phyloP scores from a whole-genome alignment of 306 rosid species.

The Hippophae rhamnoides region DNA sequence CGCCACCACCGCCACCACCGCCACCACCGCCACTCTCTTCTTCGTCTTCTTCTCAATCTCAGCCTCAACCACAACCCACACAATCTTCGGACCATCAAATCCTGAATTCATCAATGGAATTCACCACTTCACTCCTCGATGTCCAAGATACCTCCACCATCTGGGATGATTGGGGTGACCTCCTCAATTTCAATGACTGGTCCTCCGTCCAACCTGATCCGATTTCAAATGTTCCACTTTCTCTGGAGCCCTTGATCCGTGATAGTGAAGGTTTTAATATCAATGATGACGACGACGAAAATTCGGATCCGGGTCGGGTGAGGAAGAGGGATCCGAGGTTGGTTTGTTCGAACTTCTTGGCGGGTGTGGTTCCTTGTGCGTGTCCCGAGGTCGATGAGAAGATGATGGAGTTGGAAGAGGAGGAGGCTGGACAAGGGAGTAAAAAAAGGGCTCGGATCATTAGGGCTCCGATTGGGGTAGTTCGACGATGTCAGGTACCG shows the following conservation, averaged over 20 bases:
- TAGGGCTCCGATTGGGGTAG: constrained; percentile 32
- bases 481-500: constrained; percentile 66
- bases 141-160: constrained; percentile 21
- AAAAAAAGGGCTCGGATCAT: constrained; percentile 54
- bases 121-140: constrained; percentile 10
- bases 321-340: constrained; percentile 91
- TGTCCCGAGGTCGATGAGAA: constrained; percentile 80
- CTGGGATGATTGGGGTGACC: constrained; percentile 51
- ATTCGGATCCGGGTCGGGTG: constrained; percentile 18
- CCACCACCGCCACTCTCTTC: too few relatives aligned
- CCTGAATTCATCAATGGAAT: constrained; percentile 29
- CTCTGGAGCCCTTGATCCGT: too few relatives aligned
- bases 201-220: too few relatives aligned
- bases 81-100: not conserved
- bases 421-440: constrained; percentile 37
- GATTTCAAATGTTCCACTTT: too few relatives aligned
- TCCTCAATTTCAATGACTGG: constrained; percentile 35
- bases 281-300: too few relatives aligned
- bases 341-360: constrained; percentile 68
- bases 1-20: too few relatives aligned
- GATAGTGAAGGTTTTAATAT: too few relatives aligned
- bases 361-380: constrained; percentile 88
- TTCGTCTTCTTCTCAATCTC: constrained; percentile 4
- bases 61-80: not conserved
- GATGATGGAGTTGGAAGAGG: constrained; percentile 45